Percentiles rank a stretch among this genome's conserved stretches.
Conservation (phyloP, 108 stramenopile genomes). For the Skeletonema grethae region DNA sequence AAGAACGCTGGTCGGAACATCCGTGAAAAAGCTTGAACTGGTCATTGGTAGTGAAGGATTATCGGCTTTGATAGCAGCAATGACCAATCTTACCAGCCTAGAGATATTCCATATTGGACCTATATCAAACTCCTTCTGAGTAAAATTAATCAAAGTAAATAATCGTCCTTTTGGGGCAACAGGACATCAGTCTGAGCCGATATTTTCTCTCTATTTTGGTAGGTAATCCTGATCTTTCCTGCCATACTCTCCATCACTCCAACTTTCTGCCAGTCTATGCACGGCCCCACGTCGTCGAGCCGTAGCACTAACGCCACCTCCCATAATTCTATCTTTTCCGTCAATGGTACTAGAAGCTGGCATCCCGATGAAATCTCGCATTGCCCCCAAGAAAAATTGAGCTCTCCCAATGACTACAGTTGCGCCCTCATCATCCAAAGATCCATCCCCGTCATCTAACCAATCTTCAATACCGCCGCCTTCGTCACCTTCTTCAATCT, state of each 20-base stretch:
- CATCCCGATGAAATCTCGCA: slow-evolving; percentile 79
- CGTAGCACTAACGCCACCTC: slow-evolving; percentile 57
- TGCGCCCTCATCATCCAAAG: slow-evolving; percentile 67
- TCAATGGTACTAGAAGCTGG: slow-evolving; percentile 74
- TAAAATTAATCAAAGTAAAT: too few species aligned
- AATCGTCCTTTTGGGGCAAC: too few species aligned
- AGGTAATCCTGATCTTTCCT: slow-evolving; percentile 28
- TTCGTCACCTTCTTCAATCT: slow-evolving; percentile 9
- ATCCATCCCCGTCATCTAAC: slow-evolving; percentile 68
- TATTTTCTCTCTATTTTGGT: background rate
- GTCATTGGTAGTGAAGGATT: too few species aligned
- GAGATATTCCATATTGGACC: too few species aligned
- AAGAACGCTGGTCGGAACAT: too few species aligned
- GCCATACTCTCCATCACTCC: slow-evolving; percentile 50
- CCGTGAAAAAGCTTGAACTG: too few species aligned
- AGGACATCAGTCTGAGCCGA: too few species aligned
- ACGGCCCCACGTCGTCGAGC: slow-evolving; percentile 57
- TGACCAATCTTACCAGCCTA: too few species aligned
- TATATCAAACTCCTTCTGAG: too few species aligned
- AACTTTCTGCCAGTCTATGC: slow-evolving; percentile 35
- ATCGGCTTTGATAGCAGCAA: too few species aligned
- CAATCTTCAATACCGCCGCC: slow-evolving; percentile 51
- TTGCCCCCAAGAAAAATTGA: slow-evolving; percentile 80
- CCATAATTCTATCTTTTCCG: slow-evolving; percentile 60
- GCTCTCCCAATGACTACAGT: slow-evolving; percentile 74